phyloP scores from a whole-genome alignment of 768 basidiomycete genomes.

The Suillus hirtellus region DNA sequence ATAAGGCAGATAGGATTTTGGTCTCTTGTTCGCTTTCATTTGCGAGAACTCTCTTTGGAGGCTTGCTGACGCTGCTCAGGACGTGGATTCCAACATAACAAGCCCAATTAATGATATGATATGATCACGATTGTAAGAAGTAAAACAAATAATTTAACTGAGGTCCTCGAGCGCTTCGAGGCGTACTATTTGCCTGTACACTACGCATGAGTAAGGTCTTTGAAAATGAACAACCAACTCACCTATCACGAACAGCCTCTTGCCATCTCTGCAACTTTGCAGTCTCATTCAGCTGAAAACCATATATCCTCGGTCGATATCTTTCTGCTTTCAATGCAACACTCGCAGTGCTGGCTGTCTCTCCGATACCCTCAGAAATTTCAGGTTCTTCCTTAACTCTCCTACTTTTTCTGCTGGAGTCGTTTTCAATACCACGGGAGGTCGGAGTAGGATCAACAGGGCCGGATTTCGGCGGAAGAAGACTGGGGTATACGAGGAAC shows the following conservation, averaged over 20 bases:
- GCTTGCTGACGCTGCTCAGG: conserved; percentile 51
- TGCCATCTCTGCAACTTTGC: conserved; percentile 96
- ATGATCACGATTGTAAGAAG: neutral
- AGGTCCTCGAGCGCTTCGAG: conserved; percentile 48
- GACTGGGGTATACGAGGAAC: conserved; percentile 94
- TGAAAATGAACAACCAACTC: conserved; percentile 10
- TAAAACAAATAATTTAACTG: conserved; percentile 8
- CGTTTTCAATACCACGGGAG: conserved; percentile 31
- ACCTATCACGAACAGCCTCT: conserved; percentile 88
- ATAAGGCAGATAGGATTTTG: conserved; percentile 35
- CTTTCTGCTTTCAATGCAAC: conserved; percentile 89
- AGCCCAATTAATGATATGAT: conserved; percentile 54
- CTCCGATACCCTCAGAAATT: conserved; percentile 56
- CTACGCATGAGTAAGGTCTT: conserved; percentile 12
- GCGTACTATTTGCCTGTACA: conserved; percentile 45
- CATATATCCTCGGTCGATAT: conserved; percentile 93
- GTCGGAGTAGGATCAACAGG: conserved; percentile 41
- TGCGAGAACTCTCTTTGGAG: conserved; percentile 26
- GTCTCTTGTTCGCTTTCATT: conserved; percentile 39
- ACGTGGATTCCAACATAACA: conserved; percentile 77
- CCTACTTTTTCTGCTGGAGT: conserved; percentile 37
- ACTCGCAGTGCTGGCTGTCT: conserved; percentile 72
- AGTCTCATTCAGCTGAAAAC: conserved; percentile 93
- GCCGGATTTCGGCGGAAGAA: conserved; percentile 81
- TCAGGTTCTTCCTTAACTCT: conserved; percentile 58